These are phyloP conservation scores for Rhodomyrtus tomentosa DNA, from an alignment of 345 rosid species.

Conservation along the genomic window DNA sequence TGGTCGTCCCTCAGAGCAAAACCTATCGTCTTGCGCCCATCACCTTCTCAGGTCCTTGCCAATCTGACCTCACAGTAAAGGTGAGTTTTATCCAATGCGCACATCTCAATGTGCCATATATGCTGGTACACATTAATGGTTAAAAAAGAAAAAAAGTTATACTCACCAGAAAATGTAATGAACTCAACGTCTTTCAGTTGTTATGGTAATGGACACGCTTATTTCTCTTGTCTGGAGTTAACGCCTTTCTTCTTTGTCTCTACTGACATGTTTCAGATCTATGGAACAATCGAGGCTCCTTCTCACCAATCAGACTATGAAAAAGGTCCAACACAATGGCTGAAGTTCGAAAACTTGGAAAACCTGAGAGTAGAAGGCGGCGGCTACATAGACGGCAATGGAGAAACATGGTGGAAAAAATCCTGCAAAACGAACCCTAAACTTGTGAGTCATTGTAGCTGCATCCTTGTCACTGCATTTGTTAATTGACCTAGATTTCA, in stretches of 20 bases:
- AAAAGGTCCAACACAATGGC: slow-evolving; percentile 36
- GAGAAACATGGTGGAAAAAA: slow-evolving; percentile 66
- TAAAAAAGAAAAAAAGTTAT: neutral
- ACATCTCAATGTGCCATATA: neutral
- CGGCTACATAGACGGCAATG: slow-evolving; percentile 74
- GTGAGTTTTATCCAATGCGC: neutral
- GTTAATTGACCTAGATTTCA: neutral
- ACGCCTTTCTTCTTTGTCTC: neutral
- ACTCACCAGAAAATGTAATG: neutral
- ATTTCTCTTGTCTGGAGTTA: neutral
- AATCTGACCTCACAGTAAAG: neutral
- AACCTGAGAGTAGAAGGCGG: slow-evolving; percentile 67
- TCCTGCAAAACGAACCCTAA: slow-evolving; percentile 66
- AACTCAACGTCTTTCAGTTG: neutral
- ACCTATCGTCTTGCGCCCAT: slow-evolving; percentile 2
- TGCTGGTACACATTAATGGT: neutral
- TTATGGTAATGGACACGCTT: neutral
- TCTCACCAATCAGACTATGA: slow-evolving; percentile 29
- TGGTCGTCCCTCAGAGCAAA: slow-evolving; percentile 2
- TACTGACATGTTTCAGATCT: slow-evolving; percentile 22
- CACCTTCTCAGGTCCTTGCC: slow-evolving; percentile 13
- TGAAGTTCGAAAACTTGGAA: slow-evolving; percentile 34
- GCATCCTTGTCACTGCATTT: neutral
- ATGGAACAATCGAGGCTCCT: slow-evolving; percentile 63
- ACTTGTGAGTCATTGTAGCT: slow-evolving; percentile 22